These are phyloP conservation scores for Tolypocladium paradoxum DNA, from an alignment of 2,329 filamentous ascomycete genomes.

Conservation along the genomic window DNA sequence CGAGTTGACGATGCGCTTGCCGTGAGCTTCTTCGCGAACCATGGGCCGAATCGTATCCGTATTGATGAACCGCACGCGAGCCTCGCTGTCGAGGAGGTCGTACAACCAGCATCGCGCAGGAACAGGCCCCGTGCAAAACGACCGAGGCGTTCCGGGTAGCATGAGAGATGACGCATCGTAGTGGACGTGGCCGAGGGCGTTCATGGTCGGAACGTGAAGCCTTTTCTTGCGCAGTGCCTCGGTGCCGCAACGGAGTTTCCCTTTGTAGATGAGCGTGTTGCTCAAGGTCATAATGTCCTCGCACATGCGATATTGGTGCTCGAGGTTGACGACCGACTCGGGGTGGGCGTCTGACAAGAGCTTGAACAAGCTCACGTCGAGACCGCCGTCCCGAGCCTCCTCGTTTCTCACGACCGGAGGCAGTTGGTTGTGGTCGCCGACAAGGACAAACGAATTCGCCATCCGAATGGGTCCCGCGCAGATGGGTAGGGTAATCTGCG, in stretches of 20 bases:
- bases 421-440: constrained; percentile 93
- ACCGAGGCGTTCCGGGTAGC: constrained; percentile 27
- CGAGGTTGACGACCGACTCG: constrained; percentile 76
- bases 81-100: constrained; percentile 56
- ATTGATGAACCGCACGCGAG: constrained; percentile 78
- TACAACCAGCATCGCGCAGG: constrained; percentile 62
- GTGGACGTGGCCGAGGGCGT: constrained; percentile 48
- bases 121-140: constrained; percentile 44
- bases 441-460: constrained; percentile 85
- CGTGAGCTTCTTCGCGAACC: constrained; percentile 62
- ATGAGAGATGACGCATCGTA: constrained; percentile 38
- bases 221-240: constrained; percentile 59
- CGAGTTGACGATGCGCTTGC: constrained; percentile 79
- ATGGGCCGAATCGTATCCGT: constrained; percentile 62
- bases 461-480: constrained; percentile 90
- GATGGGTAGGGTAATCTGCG: constrained; percentile 91
- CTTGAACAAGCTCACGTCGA: constrained; percentile 92
- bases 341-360: constrained; percentile 83
- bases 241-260: constrained; percentile 80
- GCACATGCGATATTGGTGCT: constrained; percentile 97
- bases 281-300: constrained; percentile 92
- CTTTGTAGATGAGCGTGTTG: constrained; percentile 88
- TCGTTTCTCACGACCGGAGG: constrained; percentile 91
- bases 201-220: constrained; percentile 57
- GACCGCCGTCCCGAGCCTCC: constrained; percentile 70